Percentiles rank a stretch among this genome's conserved stretches.
phyloP scores from a whole-genome alignment of 2,329 filamentous ascomycete genomes.

The Xylaria arbuscula region DNA sequence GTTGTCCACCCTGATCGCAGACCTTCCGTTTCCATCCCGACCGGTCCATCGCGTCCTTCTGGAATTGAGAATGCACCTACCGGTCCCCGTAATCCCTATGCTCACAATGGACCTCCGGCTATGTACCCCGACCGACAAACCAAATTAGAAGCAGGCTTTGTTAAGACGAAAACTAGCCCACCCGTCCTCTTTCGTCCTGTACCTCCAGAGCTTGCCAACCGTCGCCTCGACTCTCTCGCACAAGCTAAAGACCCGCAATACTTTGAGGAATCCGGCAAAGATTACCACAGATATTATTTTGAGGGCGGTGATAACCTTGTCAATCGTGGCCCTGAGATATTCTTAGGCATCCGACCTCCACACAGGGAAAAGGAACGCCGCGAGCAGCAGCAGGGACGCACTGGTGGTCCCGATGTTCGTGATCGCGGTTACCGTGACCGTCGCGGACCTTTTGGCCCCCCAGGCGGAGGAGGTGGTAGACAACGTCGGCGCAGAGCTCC shows the following conservation, averaged over 20 bases:
- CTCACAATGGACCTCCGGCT: slow-evolving; percentile 43
- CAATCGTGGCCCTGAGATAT: slow-evolving; percentile 77
- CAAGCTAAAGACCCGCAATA: slow-evolving; percentile 59
- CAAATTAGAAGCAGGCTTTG: slow-evolving; percentile 38
- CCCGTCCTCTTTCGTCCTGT: slow-evolving; percentile 67
- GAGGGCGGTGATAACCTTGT: slow-evolving; percentile 74
- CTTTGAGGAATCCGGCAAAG: slow-evolving; percentile 58
- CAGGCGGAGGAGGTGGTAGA: slow-evolving; percentile 40
- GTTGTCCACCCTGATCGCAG: slow-evolving; percentile 43
- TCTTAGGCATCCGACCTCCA: slow-evolving; percentile 71
- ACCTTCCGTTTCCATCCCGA: slow-evolving; percentile 45
- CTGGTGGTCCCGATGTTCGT: slow-evolving; percentile 17
- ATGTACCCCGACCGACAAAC: slow-evolving; percentile 41
- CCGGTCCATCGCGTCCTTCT: slow-evolving; percentile 47
- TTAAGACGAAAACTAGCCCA: slow-evolving; percentile 57
- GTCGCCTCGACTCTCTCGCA: slow-evolving; percentile 69
- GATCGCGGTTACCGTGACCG: slow-evolving; percentile 37
- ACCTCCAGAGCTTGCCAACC: slow-evolving; percentile 69
- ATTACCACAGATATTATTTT: slow-evolving; percentile 78
- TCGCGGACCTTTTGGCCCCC: slow-evolving; percentile 39
- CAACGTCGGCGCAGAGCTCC: slow-evolving; percentile 47
- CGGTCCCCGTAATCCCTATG: slow-evolving; percentile 55
- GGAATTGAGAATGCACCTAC: slow-evolving; percentile 52
- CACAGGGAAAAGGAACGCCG: slow-evolving; percentile 61
- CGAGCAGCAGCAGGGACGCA: slow-evolving; percentile 50